A percentile compares a stretch with the other conserved stretches of the same genome.
Conservation (phyloP, 2,329 filamentous ascomycete species). For the Albifimbria verrucaria region DNA sequence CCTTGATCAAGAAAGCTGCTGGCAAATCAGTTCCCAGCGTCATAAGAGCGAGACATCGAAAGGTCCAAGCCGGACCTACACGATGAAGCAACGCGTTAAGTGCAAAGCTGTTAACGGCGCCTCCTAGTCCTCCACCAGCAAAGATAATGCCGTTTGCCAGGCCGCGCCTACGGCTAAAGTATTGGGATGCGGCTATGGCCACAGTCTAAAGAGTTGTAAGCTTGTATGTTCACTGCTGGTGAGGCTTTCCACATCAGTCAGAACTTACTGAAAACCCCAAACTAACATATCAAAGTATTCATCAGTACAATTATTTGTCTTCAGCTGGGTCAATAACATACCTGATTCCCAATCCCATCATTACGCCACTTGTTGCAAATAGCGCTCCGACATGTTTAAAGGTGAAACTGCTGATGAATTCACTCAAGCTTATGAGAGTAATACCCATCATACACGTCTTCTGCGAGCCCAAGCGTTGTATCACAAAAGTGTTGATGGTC, state of each 20-base stretch:
- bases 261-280: slow-evolving; percentile 35
- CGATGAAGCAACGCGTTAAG: slow-evolving; percentile 44
- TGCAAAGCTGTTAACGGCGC: slow-evolving; percentile 47
- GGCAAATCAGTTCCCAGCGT: slow-evolving; percentile 53
- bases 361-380: slow-evolving; percentile 28
- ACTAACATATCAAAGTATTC: slow-evolving; percentile 12
- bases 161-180: slow-evolving; percentile 51
- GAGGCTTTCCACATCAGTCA: slow-evolving; percentile 15
- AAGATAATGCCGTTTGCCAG: slow-evolving; percentile 54
- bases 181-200: slow-evolving; percentile 49
- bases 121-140: slow-evolving; percentile 53
- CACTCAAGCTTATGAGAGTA: slow-evolving; percentile 44
- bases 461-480: slow-evolving; percentile 46
- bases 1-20: slow-evolving; percentile 50
- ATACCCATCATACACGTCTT: slow-evolving; percentile 46
- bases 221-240: slow-evolving; percentile 4
- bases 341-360: slow-evolving; percentile 30
- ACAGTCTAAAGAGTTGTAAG: slow-evolving; percentile 33
- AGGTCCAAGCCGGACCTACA: slow-evolving; percentile 48
- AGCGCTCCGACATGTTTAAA: slow-evolving; percentile 30
- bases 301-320: not conserved
- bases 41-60: slow-evolving; percentile 49
- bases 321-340: slow-evolving; percentile 7
- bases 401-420: slow-evolving; percentile 40
- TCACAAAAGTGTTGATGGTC: slow-evolving; percentile 48